Conservation (phyloP, 1,284 basidiomycete genomes). For the Naganishia sp. region DNA sequence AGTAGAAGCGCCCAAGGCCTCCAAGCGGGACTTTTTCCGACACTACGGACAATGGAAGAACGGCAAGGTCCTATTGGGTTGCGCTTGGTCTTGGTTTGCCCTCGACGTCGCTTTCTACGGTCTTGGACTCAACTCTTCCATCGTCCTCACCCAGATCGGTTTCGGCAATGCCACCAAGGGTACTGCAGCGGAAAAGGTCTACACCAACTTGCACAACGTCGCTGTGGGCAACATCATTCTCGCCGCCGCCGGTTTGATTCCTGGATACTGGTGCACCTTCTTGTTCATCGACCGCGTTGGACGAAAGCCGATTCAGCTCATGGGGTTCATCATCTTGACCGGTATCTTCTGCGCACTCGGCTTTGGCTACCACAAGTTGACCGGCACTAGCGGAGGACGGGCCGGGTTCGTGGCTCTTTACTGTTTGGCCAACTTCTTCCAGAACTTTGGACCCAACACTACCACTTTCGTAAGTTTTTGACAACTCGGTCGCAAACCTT, state of each 20-base stretch:
- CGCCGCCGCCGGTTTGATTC: slow-evolving; percentile 60
- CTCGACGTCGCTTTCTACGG: slow-evolving; percentile 70
- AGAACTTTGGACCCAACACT: slow-evolving; percentile 69
- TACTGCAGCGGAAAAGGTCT: slow-evolving; percentile 50
- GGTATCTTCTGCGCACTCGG: slow-evolving; percentile 64
- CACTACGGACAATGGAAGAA: slow-evolving; percentile 58
- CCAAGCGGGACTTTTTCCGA: slow-evolving; percentile 63
- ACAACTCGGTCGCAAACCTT: not conserved
- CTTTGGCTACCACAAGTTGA: slow-evolving; percentile 71
- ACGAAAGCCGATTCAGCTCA: slow-evolving; percentile 60
- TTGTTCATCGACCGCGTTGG: slow-evolving; percentile 52
- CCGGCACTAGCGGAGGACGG: slow-evolving; percentile 57
- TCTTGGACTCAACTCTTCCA: slow-evolving; percentile 74
- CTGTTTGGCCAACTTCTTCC: slow-evolving; percentile 58
- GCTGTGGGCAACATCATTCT: slow-evolving; percentile 64
- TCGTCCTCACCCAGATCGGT: slow-evolving; percentile 60
- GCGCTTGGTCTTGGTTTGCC: slow-evolving; percentile 68
- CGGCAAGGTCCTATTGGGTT: slow-evolving; percentile 56
- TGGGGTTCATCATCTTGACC: slow-evolving; percentile 73
- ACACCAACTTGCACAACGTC: slow-evolving; percentile 53
- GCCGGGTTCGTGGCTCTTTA: slow-evolving; percentile 67
- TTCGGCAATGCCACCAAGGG: slow-evolving; percentile 54
- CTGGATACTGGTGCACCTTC: slow-evolving; percentile 55
- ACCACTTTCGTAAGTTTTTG: slow-evolving; percentile 63
- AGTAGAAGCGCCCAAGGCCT: slow-evolving; percentile 66